Evolutionary conservation across 805 yeast genomes (phyloP), one percentile per base, ranked within the genome.

Genomic region (Wickerhamiella spandovensis): DNA sequence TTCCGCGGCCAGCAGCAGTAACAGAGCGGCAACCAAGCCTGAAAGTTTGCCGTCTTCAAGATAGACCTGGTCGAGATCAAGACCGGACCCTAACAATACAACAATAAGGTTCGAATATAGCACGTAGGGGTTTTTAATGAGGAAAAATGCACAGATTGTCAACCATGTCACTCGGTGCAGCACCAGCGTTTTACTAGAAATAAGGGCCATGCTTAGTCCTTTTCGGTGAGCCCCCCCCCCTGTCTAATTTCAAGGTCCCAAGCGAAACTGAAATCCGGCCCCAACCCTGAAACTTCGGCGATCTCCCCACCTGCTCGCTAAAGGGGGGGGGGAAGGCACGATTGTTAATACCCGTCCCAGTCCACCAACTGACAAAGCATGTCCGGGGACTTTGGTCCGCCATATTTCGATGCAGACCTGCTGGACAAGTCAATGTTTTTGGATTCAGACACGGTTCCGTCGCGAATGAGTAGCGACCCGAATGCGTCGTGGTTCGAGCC

Each of bases 1-100:
- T 8, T 61, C 56, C 8, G 60, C 28, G 6, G 56, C 67, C 28
- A 47, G 44, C 22, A 64, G 39, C 1, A 48, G 42, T 18, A 62
- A 46, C 44, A 64, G 48, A 21, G 56, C 53, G 4, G 65, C 64
- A 12, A 60, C 48, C 32, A 65, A 46, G 17, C 67, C 67, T 20
- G 58, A 54, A 2, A 55, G 49, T 13, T 56, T 54, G 24, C 60
- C 65, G 12, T 53, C 38, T 13, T 55, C 54, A 6, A 54, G 44
- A 9, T 56, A 54, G 9, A 53, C 49, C 44, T 57, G 52, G 18
- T 55, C 51, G 35, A 64, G 43, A 18, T 54, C 52, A 54, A 59
- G 54, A n/a, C 59, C 52, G 18, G 54, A 52, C 21, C 65, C 58
- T 8, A 64, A 53, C 20, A 61, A 50, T 0, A 64, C 53, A 13